Percentiles rank a stretch among this genome's conserved stretches.
These are phyloP conservation scores for Clarireedia monteithiana DNA, from an alignment of 2,329 filamentous ascomycete genomes.

Conservation along the genomic window DNA sequence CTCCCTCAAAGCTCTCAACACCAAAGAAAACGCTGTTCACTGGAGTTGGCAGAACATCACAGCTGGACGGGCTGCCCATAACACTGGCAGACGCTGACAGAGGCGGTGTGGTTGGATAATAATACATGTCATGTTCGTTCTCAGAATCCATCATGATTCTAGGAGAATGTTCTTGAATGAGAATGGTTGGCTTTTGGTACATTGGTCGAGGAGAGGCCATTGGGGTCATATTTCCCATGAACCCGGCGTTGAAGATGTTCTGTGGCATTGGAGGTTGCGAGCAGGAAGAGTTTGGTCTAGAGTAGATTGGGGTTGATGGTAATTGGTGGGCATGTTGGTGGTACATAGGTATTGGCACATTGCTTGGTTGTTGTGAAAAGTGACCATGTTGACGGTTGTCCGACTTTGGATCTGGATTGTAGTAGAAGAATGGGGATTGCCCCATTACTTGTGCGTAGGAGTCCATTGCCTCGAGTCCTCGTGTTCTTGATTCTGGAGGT, in stretches of 20 bases:
- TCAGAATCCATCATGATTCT: conserved; percentile 68
- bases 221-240: conserved; percentile 51
- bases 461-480: conserved; percentile 24
- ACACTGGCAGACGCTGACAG: conserved; percentile 79
- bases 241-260: conserved; percentile 26
- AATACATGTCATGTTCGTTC: conserved; percentile 54
- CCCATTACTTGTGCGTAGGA: conserved; percentile 49
- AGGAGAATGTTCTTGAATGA: conserved; percentile 49
- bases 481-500: conserved; percentile 9
- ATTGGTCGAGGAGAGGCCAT: conserved; percentile 68
- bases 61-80: conserved; percentile 76
- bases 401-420: conserved; percentile 66
- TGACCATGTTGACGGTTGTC: conserved; percentile 69
- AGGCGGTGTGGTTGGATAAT: conserved; percentile 79
- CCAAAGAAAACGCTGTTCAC: conserved; percentile 72
- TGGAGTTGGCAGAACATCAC: conserved; percentile 73
- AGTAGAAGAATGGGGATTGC: conserved; percentile 79
- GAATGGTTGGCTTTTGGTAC: conserved; percentile 66
- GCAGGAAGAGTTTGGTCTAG: conserved; percentile 56
- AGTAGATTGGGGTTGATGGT: conserved; percentile 56
- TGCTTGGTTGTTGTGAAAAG: conserved; percentile 54
- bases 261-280: conserved; percentile 44
- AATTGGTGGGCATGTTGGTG: conserved; percentile 45
- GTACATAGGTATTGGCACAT: conserved; percentile 44
- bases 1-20: conserved; percentile 56